These are phyloP conservation scores for Neopestalotiopsis clavispora DNA, from an alignment of 2,329 filamentous ascomycete species.

Conservation along the genomic window DNA sequence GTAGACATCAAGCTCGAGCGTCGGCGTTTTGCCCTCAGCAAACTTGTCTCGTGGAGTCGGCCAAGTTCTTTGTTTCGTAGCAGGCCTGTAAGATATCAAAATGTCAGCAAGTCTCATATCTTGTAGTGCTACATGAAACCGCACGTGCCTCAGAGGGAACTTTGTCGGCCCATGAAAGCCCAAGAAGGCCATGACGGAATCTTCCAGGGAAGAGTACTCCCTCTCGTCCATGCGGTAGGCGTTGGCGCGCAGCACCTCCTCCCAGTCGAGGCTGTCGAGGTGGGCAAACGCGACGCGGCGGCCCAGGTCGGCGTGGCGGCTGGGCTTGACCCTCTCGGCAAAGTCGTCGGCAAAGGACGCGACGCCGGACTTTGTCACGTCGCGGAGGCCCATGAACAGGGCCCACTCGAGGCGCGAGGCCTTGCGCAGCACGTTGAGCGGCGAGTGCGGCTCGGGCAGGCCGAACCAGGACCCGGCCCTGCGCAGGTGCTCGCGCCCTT, in stretches of 20 bases:
- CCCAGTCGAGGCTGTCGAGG: not conserved
- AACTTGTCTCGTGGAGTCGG: not conserved
- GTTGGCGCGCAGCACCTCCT: constrained; percentile 1
- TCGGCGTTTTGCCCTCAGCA: constrained; percentile 6
- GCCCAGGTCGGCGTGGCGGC: not conserved
- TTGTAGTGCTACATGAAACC: not conserved
- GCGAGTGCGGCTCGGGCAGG: constrained; percentile 6
- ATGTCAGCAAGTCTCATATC: not conserved
- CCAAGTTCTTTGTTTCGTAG: not conserved
- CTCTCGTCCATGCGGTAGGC: not conserved
- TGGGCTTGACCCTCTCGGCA: not conserved
- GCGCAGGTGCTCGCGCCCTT: not conserved
- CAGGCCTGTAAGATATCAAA: not conserved
- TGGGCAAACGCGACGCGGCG: not conserved
- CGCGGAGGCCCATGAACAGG: not conserved
- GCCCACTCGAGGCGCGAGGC: constrained; percentile 4
- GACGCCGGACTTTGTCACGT: constrained; percentile 3
- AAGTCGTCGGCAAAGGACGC: not conserved
- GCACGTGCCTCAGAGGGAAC: not conserved
- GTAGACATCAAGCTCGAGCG: constrained; percentile 1
- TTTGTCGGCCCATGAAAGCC: not conserved
- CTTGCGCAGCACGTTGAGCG: not conserved
- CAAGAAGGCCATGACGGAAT: not conserved
- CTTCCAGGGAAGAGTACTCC: not conserved
- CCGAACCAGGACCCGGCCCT: constrained; percentile 5